A percentile compares a stretch with the other conserved stretches of the same genome.
phyloP scores from a whole-genome alignment of 2,329 filamentous ascomycete genomes.

The Aureobasidium sp. region DNA sequence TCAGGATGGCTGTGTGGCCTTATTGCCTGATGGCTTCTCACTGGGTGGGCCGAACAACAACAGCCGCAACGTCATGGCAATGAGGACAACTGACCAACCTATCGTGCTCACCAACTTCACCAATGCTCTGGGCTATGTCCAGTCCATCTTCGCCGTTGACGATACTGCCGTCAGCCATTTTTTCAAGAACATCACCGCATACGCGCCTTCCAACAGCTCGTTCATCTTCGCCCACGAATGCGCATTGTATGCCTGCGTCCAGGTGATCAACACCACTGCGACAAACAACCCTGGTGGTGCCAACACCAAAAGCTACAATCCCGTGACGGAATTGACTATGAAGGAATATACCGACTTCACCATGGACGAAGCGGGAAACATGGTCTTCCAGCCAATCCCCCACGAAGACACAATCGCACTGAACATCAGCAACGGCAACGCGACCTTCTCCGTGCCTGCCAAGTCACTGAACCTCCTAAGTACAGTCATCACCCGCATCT shows the following conservation, averaged over 20 bases:
- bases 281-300: not conserved
- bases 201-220: not conserved
- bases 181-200: not conserved
- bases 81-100: not conserved
- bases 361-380: not conserved
- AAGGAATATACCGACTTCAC: not conserved
- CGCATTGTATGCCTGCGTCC: not conserved
- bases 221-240: not conserved
- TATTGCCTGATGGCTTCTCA: not conserved
- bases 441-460: not conserved
- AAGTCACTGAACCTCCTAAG: not conserved
- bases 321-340: not conserved
- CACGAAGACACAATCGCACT: not conserved
- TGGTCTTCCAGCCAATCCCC: not conserved
- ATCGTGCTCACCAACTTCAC: not conserved
- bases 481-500: not conserved
- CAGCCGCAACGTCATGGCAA: not conserved
- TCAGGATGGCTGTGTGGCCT: not conserved
- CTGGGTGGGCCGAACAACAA: not conserved
- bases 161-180: not conserved
- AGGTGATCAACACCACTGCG: not conserved
- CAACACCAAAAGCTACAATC: not conserved
- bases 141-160: not conserved
- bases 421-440: not conserved
- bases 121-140: not conserved